Conservation (phyloP, 768 basidiomycete species). For the Tremella mesenterica region DNA sequence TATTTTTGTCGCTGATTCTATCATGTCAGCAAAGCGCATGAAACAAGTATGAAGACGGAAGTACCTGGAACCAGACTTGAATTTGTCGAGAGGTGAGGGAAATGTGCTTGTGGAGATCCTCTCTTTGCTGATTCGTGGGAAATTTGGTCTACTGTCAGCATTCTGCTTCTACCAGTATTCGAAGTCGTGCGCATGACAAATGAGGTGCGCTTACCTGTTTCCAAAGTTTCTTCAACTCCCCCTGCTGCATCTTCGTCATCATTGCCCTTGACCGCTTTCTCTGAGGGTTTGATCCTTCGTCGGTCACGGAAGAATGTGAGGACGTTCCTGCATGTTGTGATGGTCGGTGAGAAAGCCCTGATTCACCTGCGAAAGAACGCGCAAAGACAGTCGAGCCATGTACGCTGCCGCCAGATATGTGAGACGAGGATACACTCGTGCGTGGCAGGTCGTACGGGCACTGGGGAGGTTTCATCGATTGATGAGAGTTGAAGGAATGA, state of each 20-base stretch:
- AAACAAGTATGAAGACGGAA: background rate
- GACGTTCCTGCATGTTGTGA: background rate
- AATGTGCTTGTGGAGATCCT: conserved; percentile 16
- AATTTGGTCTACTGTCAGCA: conserved; percentile 25
- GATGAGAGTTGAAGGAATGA: background rate
- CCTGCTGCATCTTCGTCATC: conserved; percentile 6
- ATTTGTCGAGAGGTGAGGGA: conserved; percentile 31
- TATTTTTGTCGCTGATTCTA: conserved; percentile 11
- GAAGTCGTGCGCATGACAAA: background rate
- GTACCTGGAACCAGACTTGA: conserved; percentile 39
- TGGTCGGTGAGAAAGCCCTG: background rate
- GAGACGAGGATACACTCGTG: background rate
- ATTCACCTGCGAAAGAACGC: background rate
- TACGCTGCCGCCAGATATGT: background rate
- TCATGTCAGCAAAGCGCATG: background rate
- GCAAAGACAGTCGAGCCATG: background rate
- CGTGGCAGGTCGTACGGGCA: background rate
- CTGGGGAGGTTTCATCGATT: background rate
- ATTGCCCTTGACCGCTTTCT: conserved; percentile 6
- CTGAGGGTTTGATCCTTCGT: background rate
- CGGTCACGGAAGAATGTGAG: background rate
- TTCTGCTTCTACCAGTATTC: background rate
- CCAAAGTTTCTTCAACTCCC: background rate
- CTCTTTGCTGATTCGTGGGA: conserved; percentile 22
- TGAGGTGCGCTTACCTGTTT: background rate